Evolutionary conservation across 495 filamentous ascomycete genomes (phyloP).

Genomic region (Tricharina praecox): DNA sequence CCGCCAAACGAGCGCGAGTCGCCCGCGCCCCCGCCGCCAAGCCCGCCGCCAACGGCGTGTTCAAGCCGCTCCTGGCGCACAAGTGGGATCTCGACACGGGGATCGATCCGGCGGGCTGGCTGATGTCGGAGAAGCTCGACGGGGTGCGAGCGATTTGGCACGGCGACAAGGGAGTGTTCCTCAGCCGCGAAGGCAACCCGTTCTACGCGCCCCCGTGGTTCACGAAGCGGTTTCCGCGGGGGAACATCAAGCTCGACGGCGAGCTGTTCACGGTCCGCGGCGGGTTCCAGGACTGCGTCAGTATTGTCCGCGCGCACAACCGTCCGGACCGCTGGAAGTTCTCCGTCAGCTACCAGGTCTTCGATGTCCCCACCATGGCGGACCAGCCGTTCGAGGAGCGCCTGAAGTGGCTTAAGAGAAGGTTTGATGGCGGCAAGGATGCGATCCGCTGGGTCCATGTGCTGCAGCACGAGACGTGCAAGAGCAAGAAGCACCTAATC

Average conservation of each 20-base stretch:
- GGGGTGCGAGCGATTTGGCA: conserved; percentile 27
- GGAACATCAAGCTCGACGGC: conserved; percentile 20
- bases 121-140: conserved; percentile 25
- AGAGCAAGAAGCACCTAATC: conserved; percentile 12
- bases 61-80: conserved; percentile 25
- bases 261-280: conserved; percentile 25
- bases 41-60: conserved; percentile 9
- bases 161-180: conserved; percentile 14
- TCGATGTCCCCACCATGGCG: conserved; percentile 21
- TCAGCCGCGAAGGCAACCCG: conserved; percentile 23
- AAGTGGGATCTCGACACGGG: conserved; percentile 25
- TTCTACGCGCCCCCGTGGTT: conserved; percentile 27
- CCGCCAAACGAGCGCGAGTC: neutral
- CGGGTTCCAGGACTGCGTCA: conserved; percentile 26
- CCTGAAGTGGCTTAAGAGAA: conserved; percentile 12
- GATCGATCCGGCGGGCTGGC: conserved; percentile 18
- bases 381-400: conserved; percentile 21
- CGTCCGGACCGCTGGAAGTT: conserved; percentile 24
- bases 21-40: conserved; percentile 4
- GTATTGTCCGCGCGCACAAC: conserved; percentile 25
- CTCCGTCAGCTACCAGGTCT: conserved; percentile 23
- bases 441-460: conserved; percentile 21
- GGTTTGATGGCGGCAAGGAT: conserved; percentile 12
- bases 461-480: conserved; percentile 17
- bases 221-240: conserved; percentile 19